These are phyloP conservation scores for Lupinus albus DNA, from an alignment of 306 rosid species.

Conservation along the genomic window DNA sequence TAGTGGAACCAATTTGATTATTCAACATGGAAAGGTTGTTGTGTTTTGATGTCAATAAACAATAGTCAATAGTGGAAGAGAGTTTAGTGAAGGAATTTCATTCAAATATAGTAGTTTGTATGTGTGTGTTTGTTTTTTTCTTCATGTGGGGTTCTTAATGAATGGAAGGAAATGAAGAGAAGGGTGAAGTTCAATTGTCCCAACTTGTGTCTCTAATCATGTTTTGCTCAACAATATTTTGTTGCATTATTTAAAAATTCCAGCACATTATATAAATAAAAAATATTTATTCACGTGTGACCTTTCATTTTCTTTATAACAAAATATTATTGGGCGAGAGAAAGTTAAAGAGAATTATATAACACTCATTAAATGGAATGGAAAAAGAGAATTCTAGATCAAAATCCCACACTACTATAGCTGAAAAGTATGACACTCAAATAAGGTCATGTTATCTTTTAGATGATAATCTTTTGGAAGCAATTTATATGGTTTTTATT, in stretches of 20 bases:
- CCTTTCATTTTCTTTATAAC: too few species aligned
- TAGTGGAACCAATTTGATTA: constrained; percentile 42
- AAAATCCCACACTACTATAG: not conserved
- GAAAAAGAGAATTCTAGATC: constrained; percentile 20
- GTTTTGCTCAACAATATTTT: too few species aligned
- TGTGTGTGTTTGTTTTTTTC: not conserved
- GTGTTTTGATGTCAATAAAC: not conserved
- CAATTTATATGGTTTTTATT: not conserved
- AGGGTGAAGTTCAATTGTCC: too few species aligned
- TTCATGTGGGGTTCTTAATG: constrained; percentile 26
- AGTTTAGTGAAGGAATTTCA: constrained; percentile 19
- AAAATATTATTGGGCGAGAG: too few species aligned
- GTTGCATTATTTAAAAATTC: too few species aligned
- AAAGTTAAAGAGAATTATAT: not conserved
- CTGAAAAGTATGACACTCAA: constrained; percentile 12
- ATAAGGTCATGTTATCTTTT: constrained; percentile 10
- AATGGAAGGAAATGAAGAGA: constrained; percentile 25
- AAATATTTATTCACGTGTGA: too few species aligned
- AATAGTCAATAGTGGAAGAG: not conserved
- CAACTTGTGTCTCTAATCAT: too few species aligned
- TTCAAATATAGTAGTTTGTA: constrained; percentile 18
- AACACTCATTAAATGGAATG: constrained; percentile 32
- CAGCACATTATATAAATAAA: too few species aligned
- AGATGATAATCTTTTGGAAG: constrained; percentile 21
- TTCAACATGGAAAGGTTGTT: constrained; percentile 50